Base-by-base conservation (phyloP, 495 filamentous ascomycete genomes). In the Penicillium desertorum region DNA sequence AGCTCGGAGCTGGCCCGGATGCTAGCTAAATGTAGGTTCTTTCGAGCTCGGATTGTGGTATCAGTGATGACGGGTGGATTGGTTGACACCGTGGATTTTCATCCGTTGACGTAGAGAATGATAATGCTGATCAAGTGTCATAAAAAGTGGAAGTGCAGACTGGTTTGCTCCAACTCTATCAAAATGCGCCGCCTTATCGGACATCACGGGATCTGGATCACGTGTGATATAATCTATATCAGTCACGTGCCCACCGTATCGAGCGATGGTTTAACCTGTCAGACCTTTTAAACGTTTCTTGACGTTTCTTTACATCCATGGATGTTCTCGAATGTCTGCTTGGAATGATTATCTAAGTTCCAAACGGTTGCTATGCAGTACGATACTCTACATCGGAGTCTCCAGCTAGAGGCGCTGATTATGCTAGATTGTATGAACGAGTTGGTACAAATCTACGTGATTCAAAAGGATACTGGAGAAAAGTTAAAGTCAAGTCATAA, bases 401-500 rank as follows among this genome's bases (percentile, higher is more conserved):
- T 8, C n/a, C 2, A 3, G n/a, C 36, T 17, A 39, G 16, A 6
- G 12, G 34, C n/a, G n/a, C 34, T 16, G n/a, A 36, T 5, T 7
- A 39, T 39, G 36, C 36, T 39, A 39, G 6, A 2, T 17, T 17
- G 16, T 17, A 39, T 39, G 16, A 17, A 17, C 30, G 30, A 12
- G 4, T 14, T 34, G 30, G 30, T 34, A 34, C 30, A 14, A 34
- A 14, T 30, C 29, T 30, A 30, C 29, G 3, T 14, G 11, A 34
- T 34, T 32, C 11, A 1, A 0, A 34, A 34, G 12, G 30, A 34
- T 34, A 34, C 11, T 34, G 1, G 10, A 34, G 36, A 14, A 37
- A 37, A n/a, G 14, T 17, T n/a, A 29, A 50, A 44, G 45, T 62
- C 56, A 60, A 58, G 51, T 62, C 51, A 56, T 56, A 60, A 52